These are phyloP conservation scores for Pseudogymnoascus sp. DNA, from an alignment of 2,329 filamentous ascomycete species.

Conservation along the genomic window DNA sequence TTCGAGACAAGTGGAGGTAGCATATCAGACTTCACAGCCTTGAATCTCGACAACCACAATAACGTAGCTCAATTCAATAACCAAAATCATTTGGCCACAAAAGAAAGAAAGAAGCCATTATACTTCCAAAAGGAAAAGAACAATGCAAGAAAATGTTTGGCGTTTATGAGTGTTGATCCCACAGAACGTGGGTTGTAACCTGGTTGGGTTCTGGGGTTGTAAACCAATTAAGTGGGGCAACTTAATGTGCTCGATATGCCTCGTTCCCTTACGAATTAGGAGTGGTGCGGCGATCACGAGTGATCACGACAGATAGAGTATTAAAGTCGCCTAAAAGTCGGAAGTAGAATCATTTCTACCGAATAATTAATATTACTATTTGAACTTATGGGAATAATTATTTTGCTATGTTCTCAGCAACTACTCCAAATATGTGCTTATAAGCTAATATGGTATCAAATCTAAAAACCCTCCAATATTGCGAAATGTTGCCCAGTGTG, in stretches of 20 bases:
- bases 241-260: constrained; percentile 3
- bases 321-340: too few relatives aligned
- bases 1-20: neutral
- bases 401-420: too few relatives aligned
- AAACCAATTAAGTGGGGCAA: neutral
- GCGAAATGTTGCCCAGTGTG: neutral
- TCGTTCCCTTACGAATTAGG: neutral
- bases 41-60: neutral
- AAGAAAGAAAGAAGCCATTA: neutral
- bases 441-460: neutral
- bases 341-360: too few relatives aligned
- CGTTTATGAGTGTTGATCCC: neutral
- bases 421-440: neutral
- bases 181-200: neutral
- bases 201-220: neutral
- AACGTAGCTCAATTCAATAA: neutral
- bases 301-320: neutral
- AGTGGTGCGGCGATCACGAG: neutral
- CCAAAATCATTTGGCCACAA: neutral
- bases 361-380: too few relatives aligned
- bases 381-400: too few relatives aligned
- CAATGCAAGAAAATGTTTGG: neutral
- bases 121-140: neutral
- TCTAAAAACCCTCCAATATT: neutral
- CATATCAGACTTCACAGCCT: neutral